These are phyloP conservation scores for Wickerhamiella bombiphila DNA, from an alignment of 805 yeast genomes.

Conservation along the genomic window DNA sequence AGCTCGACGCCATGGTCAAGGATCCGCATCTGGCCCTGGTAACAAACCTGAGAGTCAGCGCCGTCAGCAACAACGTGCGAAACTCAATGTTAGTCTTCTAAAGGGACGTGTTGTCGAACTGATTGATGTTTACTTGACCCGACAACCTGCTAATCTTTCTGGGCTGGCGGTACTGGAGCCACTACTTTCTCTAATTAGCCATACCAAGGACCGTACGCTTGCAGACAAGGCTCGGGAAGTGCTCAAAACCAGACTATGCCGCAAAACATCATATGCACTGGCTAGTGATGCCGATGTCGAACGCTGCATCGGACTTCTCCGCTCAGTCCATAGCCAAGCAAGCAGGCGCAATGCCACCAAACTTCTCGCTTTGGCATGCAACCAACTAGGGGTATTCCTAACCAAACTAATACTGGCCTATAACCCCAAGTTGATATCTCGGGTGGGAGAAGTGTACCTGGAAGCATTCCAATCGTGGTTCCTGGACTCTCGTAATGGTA, in stretches of 20 bases:
- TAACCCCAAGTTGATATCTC: slow-evolving; percentile 22
- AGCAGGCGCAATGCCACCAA: slow-evolving; percentile 17
- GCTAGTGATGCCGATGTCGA: slow-evolving; percentile 15
- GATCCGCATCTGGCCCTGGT: too few relatives aligned
- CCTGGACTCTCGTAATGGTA: slow-evolving; percentile 29
- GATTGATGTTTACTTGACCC: slow-evolving; percentile 45
- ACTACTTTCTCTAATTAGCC: slow-evolving; percentile 41
- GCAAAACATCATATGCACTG: slow-evolving; percentile 12
- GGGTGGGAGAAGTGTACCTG: slow-evolving; percentile 42
- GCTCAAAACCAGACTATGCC: slow-evolving; percentile 29
- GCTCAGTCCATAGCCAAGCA: slow-evolving; percentile 24
- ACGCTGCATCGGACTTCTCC: slow-evolving; percentile 16
- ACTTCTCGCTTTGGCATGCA: slow-evolving; percentile 42
- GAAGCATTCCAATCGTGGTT: slow-evolving; percentile 50
- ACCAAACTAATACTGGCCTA: slow-evolving; percentile 37
- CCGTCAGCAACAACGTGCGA: slow-evolving; percentile 60
- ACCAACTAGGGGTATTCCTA: slow-evolving; percentile 50
- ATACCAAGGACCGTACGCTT: slow-evolving; percentile 54
- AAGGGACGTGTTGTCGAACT: slow-evolving; percentile 68
- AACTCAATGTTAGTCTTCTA: slow-evolving; percentile 62
- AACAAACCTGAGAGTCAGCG: slow-evolving; percentile 37
- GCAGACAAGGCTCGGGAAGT: slow-evolving; percentile 67
- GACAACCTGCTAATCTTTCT: slow-evolving; percentile 24
- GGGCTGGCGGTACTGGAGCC: slow-evolving; percentile 36
- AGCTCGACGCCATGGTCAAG: slow-evolving; percentile 46